phyloP scores from a whole-genome alignment of 2,329 filamentous ascomycete species.

The Leptographium flavum region DNA sequence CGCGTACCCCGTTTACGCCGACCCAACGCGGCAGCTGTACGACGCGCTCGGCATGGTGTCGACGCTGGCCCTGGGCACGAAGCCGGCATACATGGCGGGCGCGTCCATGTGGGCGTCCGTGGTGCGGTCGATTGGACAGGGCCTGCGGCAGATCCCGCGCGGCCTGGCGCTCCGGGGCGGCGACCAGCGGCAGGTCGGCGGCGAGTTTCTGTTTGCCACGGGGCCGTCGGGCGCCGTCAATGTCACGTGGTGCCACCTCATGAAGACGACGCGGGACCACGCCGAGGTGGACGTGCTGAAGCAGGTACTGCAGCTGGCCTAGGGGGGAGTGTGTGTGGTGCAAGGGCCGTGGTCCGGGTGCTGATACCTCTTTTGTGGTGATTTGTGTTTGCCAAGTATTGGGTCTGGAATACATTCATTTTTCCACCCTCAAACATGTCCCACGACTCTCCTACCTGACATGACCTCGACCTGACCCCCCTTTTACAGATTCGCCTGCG shows the following conservation, averaged over 20 bases:
- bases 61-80: slow-evolving; percentile 42
- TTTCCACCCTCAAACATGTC: too few species aligned
- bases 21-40: slow-evolving; percentile 54
- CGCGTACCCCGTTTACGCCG: slow-evolving; percentile 63
- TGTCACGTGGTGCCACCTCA: slow-evolving; percentile 69
- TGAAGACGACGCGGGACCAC: slow-evolving; percentile 68
- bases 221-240: slow-evolving; percentile 5
- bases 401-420: too few species aligned
- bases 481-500: slow-evolving; percentile 9
- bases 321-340: background rate
- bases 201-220: slow-evolving; percentile 61
- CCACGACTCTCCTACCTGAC: background rate
- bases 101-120: slow-evolving; percentile 33
- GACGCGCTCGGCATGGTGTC: slow-evolving; percentile 52
- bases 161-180: slow-evolving; percentile 50
- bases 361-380: too few species aligned
- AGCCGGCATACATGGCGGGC: slow-evolving; percentile 50
- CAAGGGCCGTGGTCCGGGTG: too few species aligned
- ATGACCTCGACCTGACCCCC: too few species aligned
- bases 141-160: slow-evolving; percentile 38
- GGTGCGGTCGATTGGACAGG: slow-evolving; percentile 41
- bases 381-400: too few species aligned
- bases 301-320: slow-evolving; percentile 41
- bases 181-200: slow-evolving; percentile 55
- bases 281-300: slow-evolving; percentile 54